Conservation (phyloP, 1,139 yeast genomes). For the Suhomyces wounanorum region DNA sequence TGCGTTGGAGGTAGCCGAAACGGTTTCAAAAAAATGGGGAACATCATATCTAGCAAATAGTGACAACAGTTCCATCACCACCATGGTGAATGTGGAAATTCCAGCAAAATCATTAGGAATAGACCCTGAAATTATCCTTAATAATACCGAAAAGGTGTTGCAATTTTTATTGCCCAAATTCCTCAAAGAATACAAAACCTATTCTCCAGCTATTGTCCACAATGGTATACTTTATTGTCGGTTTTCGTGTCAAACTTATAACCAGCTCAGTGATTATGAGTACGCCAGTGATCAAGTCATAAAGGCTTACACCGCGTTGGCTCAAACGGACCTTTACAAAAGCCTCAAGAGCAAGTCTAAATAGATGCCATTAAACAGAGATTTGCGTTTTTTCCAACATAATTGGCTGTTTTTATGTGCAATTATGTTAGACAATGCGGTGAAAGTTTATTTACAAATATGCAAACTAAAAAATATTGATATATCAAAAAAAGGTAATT, state of each 20-base stretch:
- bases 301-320: slow-evolving; percentile 17
- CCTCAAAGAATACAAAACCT: slow-evolving; percentile 39
- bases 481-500: background rate
- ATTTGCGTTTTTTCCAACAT: background rate
- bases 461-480: background rate
- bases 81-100: slow-evolving; percentile 51
- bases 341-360: background rate
- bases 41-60: slow-evolving; percentile 34
- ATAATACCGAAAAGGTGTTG: slow-evolving; percentile 12
- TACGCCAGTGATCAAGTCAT: slow-evolving; percentile 38
- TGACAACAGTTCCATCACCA: slow-evolving; percentile 32
- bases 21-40: slow-evolving; percentile 41
- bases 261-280: slow-evolving; percentile 55
- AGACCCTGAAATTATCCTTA: slow-evolving; percentile 15
- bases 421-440: background rate
- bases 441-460: background rate
- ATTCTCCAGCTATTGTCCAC: slow-evolving; percentile 48
- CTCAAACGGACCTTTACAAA: slow-evolving; percentile 2
- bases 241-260: slow-evolving; percentile 61
- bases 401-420: too few species aligned
- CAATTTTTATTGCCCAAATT: slow-evolving; percentile 9
- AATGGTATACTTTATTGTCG: slow-evolving; percentile 49
- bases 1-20: slow-evolving; percentile 44
- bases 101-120: slow-evolving; percentile 29
- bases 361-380: background rate